These are phyloP conservation scores for Hygrocybe coccinea DNA, from an alignment of 768 basidiomycete species.

Conservation along the genomic window DNA sequence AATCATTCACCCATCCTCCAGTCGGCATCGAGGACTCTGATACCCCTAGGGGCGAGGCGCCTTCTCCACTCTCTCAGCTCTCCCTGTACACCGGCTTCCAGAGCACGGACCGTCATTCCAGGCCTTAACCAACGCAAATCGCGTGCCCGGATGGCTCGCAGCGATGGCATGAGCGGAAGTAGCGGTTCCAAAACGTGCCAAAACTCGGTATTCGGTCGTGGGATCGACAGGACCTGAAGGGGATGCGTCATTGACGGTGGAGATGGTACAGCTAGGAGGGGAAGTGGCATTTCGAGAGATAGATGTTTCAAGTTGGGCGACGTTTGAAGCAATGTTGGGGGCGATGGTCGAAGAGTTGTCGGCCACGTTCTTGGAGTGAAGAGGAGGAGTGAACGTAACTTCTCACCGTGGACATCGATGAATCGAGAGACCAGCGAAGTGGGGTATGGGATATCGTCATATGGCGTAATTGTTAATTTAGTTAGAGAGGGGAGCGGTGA, in stretches of 20 bases:
- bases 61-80: conserved; percentile 73
- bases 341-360: conserved; percentile 52
- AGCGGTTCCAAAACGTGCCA: conserved; percentile 52
- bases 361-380: conserved; percentile 71
- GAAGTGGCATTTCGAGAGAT: conserved; percentile 67
- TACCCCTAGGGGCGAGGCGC: conserved; percentile 50
- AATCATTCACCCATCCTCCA: conserved; percentile 49
- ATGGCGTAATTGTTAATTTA: conserved; percentile 68
- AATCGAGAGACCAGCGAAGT: conserved; percentile 53
- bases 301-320: conserved; percentile 61
- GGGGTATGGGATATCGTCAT: conserved; percentile 61
- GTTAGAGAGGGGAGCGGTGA: conserved; percentile 58
- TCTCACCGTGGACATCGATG: conserved; percentile 53
- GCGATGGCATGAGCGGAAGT: conserved; percentile 51
- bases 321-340: conserved; percentile 41
- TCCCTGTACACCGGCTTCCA: conserved; percentile 73
- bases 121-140: conserved; percentile 71
- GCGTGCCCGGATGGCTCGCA: conserved; percentile 54
- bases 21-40: conserved; percentile 65
- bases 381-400: conserved; percentile 57
- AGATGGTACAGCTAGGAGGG: conserved; percentile 37
- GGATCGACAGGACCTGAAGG: conserved; percentile 66
- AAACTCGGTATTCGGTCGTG: conserved; percentile 61
- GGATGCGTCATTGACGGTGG: conserved; percentile 27
- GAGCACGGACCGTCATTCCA: conserved; percentile 61